These are phyloP conservation scores for Physcomitrium patens DNA, from an alignment of 225 moss, liverwort and hornwort species.

Conservation along the genomic window DNA sequence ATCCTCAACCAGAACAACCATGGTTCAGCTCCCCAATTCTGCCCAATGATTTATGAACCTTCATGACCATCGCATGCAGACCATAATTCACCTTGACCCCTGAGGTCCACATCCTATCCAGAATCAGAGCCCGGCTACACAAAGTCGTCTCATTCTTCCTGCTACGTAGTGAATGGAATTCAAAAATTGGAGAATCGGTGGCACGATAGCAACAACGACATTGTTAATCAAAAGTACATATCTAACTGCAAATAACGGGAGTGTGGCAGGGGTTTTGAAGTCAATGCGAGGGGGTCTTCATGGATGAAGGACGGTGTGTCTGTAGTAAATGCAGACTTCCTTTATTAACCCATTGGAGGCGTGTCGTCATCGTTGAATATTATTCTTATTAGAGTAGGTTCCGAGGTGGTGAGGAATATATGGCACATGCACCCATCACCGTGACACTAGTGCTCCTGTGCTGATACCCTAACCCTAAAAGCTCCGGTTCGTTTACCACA, in stretches of 20 bases:
- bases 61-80: neutral
- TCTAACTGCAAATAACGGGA: neutral
- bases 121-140: too few relatives aligned
- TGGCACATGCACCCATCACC: slow-evolving; percentile 16
- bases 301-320: neutral
- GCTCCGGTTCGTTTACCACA: neutral
- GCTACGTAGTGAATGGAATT: neutral
- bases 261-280: too few relatives aligned
- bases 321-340: slow-evolving; percentile 12
- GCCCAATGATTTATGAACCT: neutral
- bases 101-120: neutral
- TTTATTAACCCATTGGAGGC: too few relatives aligned
- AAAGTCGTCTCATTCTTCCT: too few relatives aligned
- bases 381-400: neutral
- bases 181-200: neutral
- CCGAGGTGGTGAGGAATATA: neutral
- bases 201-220: neutral
- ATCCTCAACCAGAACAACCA: neutral
- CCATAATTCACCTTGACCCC: neutral
- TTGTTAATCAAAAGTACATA: neutral
- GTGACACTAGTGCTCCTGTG: slow-evolving; percentile 10
- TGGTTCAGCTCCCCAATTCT: neutral
- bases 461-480: slow-evolving; percentile 51
- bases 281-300: neutral
- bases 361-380: slow-evolving; percentile 26